A percentile compares a stretch with the other conserved stretches of the same genome.
Evolutionary conservation across 305 asterid genomes (phyloP).

Genomic region (Fraxinus ornus): DNA sequence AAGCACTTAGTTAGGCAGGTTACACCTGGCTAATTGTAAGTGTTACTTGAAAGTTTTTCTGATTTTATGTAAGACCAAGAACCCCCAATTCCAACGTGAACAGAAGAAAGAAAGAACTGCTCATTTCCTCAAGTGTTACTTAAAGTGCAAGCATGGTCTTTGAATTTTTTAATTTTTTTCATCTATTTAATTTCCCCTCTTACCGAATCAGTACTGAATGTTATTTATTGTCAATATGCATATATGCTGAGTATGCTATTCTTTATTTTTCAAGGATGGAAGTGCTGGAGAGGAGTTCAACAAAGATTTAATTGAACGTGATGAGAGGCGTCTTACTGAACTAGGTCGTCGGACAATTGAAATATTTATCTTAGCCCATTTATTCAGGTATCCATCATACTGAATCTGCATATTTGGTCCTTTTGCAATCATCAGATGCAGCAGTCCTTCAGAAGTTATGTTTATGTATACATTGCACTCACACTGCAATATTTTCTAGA

Average conservation of each 20-base stretch:
- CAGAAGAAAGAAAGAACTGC: neutral
- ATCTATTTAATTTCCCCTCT: neutral
- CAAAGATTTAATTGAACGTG: slow-evolving; percentile 81
- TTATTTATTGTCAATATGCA: neutral
- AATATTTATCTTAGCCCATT: slow-evolving; percentile 76
- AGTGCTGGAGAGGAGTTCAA: slow-evolving; percentile 76
- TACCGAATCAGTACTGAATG: neutral
- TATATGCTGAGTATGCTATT: slow-evolving; percentile 20
- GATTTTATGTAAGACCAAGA: neutral
- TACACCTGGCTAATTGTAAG: neutral
- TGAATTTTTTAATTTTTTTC: neutral
- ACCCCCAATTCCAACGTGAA: neutral
- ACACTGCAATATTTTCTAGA: neutral
- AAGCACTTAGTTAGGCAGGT: neutral
- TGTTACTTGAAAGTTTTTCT: neutral
- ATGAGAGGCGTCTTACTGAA: slow-evolving; percentile 14
- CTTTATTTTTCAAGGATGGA: slow-evolving; percentile 59
- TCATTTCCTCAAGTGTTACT: neutral
- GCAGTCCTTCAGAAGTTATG: neutral
- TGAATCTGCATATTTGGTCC: neutral
- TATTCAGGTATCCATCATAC: slow-evolving; percentile 61
- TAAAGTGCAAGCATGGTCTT: neutral
- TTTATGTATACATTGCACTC: neutral
- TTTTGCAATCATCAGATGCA: neutral
- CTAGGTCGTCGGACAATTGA: slow-evolving; percentile 25